Base-by-base conservation (phyloP, 2,329 filamentous ascomycete genomes). In the Dryadomyces quercus-mongolicae region DNA sequence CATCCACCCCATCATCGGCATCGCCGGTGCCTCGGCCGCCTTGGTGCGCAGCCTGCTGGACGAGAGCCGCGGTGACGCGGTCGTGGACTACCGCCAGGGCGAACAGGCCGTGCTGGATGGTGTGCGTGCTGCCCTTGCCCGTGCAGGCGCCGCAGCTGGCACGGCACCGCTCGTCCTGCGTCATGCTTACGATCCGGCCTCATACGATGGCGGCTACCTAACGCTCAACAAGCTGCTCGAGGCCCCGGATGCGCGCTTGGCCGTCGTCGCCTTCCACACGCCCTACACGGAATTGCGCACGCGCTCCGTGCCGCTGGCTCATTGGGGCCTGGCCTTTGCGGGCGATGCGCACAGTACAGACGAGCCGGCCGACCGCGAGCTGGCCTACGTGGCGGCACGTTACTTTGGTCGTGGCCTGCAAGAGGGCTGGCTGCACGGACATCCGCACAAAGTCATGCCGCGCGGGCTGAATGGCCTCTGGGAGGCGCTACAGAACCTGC, bases 61-160 rank as follows among this genome's bases (percentile, higher is more conserved):
- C 55, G 61, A 59, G 16, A 62, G 60, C 34, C 74, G 74, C 57
- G 76, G 76, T 43, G 77, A 81, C 59, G 66, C 68, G 0, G 66
- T 80, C 18, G 62, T 81, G 51, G 77, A 81, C 64, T 80, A 81
- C 62, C 73, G 78, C 47, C 58, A 68, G 2, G 77, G 76, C 8
- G 68, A 75, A 43, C 72, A 73, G 0, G 66, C 66, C 1, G 65
- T 78, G 13, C 63, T 73, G 1, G 54, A 62, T 55, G 61, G 66
- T 21, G 66, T 77, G 55, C 66, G 66, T 22, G 63, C 67, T 1
- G 67, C 70, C 0, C 65, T 76, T 9, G 25, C 38, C 8, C 46
- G 61, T 6, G 70, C 70, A 3, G 42, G 18, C 49, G 47, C 34
- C 4, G 36, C 2, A 60, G 67, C 51, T 2, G 56, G 4, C 25